Percentiles rank a stretch among this genome's conserved stretches.
These are phyloP conservation scores for Phytophthora pini DNA, from an alignment of 352 stramenopile species.

Conservation along the genomic window DNA sequence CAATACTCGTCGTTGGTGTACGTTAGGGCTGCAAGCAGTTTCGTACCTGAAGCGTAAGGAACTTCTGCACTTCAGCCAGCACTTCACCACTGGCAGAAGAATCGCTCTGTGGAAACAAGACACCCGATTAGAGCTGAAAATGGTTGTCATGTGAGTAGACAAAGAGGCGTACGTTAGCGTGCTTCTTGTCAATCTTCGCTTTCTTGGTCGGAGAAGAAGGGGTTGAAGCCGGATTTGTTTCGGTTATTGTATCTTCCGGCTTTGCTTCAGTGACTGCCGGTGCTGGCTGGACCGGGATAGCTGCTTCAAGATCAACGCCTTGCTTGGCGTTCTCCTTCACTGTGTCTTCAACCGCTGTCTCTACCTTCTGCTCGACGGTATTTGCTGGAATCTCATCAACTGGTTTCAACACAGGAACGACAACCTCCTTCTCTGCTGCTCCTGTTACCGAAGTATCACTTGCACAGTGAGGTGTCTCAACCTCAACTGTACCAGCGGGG, in stretches of 20 bases:
- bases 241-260: too few relatives aligned
- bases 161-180: constrained; percentile 3
- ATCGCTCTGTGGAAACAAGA: constrained; percentile 31
- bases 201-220: constrained; percentile 24
- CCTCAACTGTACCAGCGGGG: constrained; percentile 30
- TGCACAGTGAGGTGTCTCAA: constrained; percentile 10
- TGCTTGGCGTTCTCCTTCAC: neutral
- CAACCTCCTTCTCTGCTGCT: constrained; percentile 4
- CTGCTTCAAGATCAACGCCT: neutral
- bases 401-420: constrained; percentile 1
- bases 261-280: neutral
- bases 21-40: neutral
- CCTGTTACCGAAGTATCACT: constrained; percentile 9
- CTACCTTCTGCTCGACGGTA: neutral
- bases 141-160: too few relatives aligned
- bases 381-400: constrained; percentile 2
- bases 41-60: constrained; percentile 46
- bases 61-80: constrained; percentile 38
- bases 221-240: constrained; percentile 1
- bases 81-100: constrained; percentile 38
- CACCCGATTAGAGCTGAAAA: constrained; percentile 5
- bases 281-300: neutral
- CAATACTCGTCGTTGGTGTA: too few relatives aligned
- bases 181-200: constrained; percentile 25
- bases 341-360: neutral